Conservation (phyloP, 495 filamentous ascomycete species). For the Penicillium roqueforti region DNA sequence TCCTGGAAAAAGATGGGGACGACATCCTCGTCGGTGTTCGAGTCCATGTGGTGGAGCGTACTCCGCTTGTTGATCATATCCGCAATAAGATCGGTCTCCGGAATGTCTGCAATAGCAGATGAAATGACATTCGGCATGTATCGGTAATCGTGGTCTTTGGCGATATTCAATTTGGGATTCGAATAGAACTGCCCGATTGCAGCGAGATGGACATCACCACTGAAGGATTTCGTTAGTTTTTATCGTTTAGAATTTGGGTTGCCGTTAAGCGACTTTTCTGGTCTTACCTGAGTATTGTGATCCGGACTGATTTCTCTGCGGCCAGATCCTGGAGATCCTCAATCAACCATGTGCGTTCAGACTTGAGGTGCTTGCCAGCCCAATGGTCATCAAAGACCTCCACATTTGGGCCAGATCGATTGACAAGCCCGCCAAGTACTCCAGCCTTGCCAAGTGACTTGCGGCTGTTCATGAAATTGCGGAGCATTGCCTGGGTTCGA, state of each 20-base stretch:
- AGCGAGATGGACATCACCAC: conserved; percentile 89
- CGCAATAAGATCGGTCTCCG: conserved; percentile 82
- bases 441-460: conserved; percentile 84
- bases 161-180: conserved; percentile 69
- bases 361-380: conserved; percentile 92
- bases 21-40: conserved; percentile 88
- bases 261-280: background rate
- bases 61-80: conserved; percentile 92
- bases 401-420: conserved; percentile 86
- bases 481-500: conserved; percentile 54
- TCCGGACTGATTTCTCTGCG: conserved; percentile 81
- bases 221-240: conserved; percentile 27
- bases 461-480: conserved; percentile 73
- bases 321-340: conserved; percentile 88
- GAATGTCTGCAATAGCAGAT: conserved; percentile 87
- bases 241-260: background rate
- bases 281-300: conserved; percentile 74
- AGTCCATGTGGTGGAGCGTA: conserved; percentile 74
- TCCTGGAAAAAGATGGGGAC: conserved; percentile 87
- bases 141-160: conserved; percentile 82
- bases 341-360: conserved; percentile 79
- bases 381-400: conserved; percentile 97
- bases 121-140: conserved; percentile 92
- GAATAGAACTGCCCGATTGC: conserved; percentile 94
- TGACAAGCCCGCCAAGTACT: conserved; percentile 74